phyloP scores from a whole-genome alignment of 139 green algal genomes.

The Coccomyxa sp. region DNA sequence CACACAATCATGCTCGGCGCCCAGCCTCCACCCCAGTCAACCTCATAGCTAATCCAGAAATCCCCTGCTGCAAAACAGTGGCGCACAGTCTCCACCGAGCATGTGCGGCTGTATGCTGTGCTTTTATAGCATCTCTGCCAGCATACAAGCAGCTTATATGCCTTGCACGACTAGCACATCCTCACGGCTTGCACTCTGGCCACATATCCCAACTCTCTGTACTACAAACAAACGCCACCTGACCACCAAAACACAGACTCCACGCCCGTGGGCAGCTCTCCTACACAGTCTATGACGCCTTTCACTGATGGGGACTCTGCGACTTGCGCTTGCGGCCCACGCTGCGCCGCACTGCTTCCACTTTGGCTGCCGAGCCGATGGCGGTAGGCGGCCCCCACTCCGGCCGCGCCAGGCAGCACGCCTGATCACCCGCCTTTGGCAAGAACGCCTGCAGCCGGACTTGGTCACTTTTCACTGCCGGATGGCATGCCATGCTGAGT shows the following conservation, averaged over 20 bases:
- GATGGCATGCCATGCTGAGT: not conserved
- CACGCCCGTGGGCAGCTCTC: not conserved
- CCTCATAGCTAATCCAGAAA: no score
- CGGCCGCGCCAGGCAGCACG: conserved; percentile 28
- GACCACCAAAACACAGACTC: not conserved
- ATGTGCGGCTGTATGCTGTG: no score
- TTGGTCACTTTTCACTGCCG: not conserved
- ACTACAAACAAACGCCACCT: not conserved
- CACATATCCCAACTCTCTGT: not conserved
- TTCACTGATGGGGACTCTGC: no score
- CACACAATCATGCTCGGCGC: no score
- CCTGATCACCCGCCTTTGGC: conserved; percentile 11
- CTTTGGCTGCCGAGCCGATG: conserved; percentile 48
- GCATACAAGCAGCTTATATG: no score
- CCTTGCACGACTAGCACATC: no score
- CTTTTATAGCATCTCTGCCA: no score
- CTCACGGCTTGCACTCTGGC: no score
- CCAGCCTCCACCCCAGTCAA: no score
- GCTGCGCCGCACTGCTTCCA: conserved; percentile 16
- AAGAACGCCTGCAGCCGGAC: conserved; percentile 29
- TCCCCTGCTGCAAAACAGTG: no score
- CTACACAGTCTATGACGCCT: not conserved
- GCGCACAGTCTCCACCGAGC: no score
- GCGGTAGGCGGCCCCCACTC: conserved; percentile 43
- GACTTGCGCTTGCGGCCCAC: conserved; percentile 2